Conservation (phyloP, 805 yeast genomes). For the Scheffersomyces stipitis region DNA sequence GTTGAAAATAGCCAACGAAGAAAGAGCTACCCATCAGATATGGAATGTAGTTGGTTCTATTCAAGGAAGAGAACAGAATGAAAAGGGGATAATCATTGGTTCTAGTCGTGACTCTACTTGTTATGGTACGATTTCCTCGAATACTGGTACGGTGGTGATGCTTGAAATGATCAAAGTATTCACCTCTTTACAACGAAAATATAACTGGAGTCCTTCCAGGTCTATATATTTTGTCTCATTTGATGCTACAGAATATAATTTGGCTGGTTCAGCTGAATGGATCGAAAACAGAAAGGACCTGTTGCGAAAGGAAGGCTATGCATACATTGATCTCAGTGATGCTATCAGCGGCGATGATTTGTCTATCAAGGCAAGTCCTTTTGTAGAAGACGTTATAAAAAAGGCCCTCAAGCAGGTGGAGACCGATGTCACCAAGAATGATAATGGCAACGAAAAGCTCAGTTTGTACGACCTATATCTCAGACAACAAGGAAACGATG, state of each 20-base stretch:
- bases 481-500: slow-evolving; percentile 22
- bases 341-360: slow-evolving; percentile 55
- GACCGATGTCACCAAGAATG: slow-evolving; percentile 4
- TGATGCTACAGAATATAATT: slow-evolving; percentile 78
- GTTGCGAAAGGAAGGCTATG: slow-evolving; percentile 59
- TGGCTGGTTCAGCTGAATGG: slow-evolving; percentile 84
- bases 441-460: slow-evolving; percentile 7
- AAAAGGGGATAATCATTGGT: slow-evolving; percentile 72
- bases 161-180: slow-evolving; percentile 71
- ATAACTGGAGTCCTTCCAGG: slow-evolving; percentile 82
- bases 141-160: slow-evolving; percentile 72
- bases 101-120: slow-evolving; percentile 79
- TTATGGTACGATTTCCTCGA: slow-evolving; percentile 69
- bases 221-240: slow-evolving; percentile 80
- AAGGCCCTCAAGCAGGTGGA: slow-evolving; percentile 36
- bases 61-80: slow-evolving; percentile 76
- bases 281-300: slow-evolving; percentile 55
- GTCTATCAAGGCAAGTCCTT: slow-evolving; percentile 63
- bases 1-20: slow-evolving; percentile 35
- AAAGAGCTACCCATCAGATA: slow-evolving; percentile 57
- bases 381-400: slow-evolving; percentile 50
- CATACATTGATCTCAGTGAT: slow-evolving; percentile 74
- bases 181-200: slow-evolving; percentile 58
- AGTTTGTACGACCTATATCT: slow-evolving; percentile 27
- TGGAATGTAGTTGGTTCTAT: slow-evolving; percentile 82